These are phyloP conservation scores for Rugosomyces carneus DNA, from an alignment of 1,284 basidiomycete genomes.

Conservation along the genomic window DNA sequence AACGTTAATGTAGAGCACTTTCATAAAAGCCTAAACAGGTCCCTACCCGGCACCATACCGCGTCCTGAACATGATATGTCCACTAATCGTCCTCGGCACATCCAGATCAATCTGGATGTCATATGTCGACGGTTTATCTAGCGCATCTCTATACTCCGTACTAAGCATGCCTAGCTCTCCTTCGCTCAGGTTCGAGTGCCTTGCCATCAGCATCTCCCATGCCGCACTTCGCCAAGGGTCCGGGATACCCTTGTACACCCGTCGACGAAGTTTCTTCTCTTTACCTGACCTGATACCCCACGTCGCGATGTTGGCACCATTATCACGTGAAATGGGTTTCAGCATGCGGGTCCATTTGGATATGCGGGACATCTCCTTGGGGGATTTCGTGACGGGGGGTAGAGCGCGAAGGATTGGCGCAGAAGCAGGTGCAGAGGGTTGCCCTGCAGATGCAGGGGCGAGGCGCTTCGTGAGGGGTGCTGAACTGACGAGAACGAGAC, in stretches of 20 bases:
- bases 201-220: conserved; percentile 77
- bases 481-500: conserved; percentile 63
- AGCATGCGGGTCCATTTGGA: conserved; percentile 91
- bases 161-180: conserved; percentile 37
- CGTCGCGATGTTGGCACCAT: conserved; percentile 68
- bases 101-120: conserved; percentile 99
- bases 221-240: conserved; percentile 93
- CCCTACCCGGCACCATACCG: conserved; percentile 86
- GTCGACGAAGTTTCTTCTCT: conserved; percentile 57
- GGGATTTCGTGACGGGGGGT: conserved; percentile 40
- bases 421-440: conserved; percentile 33
- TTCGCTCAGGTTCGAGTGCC: conserved; percentile 41
- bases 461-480: conserved; percentile 61
- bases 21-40: conserved; percentile 23
- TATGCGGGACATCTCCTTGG: conserved; percentile 68
- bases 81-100: conserved; percentile 93
- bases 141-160: conserved; percentile 53
- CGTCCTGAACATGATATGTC: conserved; percentile 92
- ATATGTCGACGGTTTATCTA: conserved; percentile 79
- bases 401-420: conserved; percentile 36
- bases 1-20: conserved; percentile 8
- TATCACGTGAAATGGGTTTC: conserved; percentile 57
- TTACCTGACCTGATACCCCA: conserved; percentile 69
- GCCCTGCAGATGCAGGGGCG: conserved; percentile 38
- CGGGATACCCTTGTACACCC: conserved; percentile 94